These are phyloP conservation scores for Emericellopsis terricola DNA, from an alignment of 495 filamentous ascomycete genomes.

Conservation along the genomic window DNA sequence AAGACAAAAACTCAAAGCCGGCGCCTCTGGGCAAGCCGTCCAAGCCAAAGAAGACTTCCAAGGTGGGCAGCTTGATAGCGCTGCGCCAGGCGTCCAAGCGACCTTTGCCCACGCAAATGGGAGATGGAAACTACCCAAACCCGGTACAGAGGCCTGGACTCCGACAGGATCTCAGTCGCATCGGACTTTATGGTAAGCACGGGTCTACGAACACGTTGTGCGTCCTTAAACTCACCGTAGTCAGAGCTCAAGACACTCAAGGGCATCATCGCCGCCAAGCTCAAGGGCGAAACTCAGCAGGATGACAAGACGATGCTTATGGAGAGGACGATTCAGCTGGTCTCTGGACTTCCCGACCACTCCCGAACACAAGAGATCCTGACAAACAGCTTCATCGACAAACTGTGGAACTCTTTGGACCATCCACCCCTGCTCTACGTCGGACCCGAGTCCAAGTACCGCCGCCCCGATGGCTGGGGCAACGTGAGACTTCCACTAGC, in stretches of 20 bases:
- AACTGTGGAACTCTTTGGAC: conserved; percentile 48
- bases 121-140: conserved; percentile 34
- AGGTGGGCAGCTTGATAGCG: background rate
- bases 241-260: conserved; percentile 23
- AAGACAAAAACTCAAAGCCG: no score
- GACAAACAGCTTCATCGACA: conserved; percentile 49
- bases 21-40: background rate
- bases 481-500: conserved; percentile 16
- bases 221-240: no score
- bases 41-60: conserved; percentile 2
- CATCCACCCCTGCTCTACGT: conserved; percentile 38
- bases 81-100: conserved; percentile 33
- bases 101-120: conserved; percentile 48
- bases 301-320: conserved; percentile 71
- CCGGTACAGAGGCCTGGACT: conserved; percentile 29
- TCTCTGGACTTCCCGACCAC: conserved; percentile 40
- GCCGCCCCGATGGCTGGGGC: conserved; percentile 57
- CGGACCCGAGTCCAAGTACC: conserved; percentile 46
- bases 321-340: conserved; percentile 64
- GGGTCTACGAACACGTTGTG: no score
- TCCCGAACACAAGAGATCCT: conserved; percentile 46
- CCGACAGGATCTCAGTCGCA: conserved; percentile 40
- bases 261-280: conserved; percentile 14
- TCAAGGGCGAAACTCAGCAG: conserved; percentile 31
- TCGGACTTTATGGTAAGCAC: conserved; percentile 23